A percentile compares a stretch with the other conserved stretches of the same genome.
phyloP scores from a whole-genome alignment of 306 rosid species.

The Albizia julibrissin region DNA sequence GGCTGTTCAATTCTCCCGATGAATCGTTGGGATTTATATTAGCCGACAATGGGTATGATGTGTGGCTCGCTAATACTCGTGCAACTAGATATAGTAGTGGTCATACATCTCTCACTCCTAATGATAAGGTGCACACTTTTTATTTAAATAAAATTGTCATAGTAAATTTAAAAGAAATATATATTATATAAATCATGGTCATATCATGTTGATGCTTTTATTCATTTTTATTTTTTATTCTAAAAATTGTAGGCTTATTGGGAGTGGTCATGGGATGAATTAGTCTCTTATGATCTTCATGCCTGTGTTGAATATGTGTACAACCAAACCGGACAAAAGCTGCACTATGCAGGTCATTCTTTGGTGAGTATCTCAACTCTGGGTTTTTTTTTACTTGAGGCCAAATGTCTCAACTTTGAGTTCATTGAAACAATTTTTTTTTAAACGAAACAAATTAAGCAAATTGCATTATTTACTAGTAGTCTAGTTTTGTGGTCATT shows the following conservation, averaged over 20 bases:
- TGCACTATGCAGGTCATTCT: slow-evolving; percentile 82
- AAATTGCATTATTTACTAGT: neutral
- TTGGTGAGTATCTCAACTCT: slow-evolving; percentile 40
- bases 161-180: neutral
- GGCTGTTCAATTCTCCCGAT: slow-evolving; percentile 64
- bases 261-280: slow-evolving; percentile 96
- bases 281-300: slow-evolving; percentile 67
- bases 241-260: slow-evolving; percentile 56
- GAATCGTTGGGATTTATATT: slow-evolving; percentile 64
- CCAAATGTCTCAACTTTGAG: no score
- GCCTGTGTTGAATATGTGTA: slow-evolving; percentile 67
- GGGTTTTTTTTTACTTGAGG: no score
- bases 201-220: neutral
- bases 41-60: slow-evolving; percentile 69
- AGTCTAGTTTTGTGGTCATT: no score
- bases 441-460: no score
- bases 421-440: no score
- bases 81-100: slow-evolving; percentile 58
- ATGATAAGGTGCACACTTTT: slow-evolving; percentile 38
- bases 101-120: slow-evolving; percentile 46
- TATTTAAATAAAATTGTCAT: neutral
- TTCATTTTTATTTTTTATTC: neutral
- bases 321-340: slow-evolving; percentile 57
- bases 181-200: neutral
- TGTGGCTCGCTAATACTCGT: slow-evolving; percentile 70